Conservation (phyloP, 106 monocot species). For the Dendrobium catenatum region DNA sequence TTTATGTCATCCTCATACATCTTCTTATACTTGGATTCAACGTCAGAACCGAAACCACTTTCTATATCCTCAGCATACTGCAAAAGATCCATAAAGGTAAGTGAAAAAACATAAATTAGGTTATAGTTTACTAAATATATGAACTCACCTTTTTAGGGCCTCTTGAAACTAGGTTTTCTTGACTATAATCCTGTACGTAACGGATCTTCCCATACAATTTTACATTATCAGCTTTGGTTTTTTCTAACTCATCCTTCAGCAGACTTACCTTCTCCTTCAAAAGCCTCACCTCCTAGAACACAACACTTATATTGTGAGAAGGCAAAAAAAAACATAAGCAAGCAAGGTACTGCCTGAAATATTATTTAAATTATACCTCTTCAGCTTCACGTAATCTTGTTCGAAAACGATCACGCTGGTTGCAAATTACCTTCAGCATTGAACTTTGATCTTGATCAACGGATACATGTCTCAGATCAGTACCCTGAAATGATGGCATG, state of each 20-base stretch:
- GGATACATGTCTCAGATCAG: constrained; percentile 53
- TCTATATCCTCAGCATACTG: constrained; percentile 96
- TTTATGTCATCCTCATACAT: constrained; percentile 99
- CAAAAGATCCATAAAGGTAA: constrained; percentile 9
- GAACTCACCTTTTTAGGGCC: constrained; percentile 76
- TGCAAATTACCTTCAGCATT: constrained; percentile 98
- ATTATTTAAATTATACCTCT: constrained; percentile 47
- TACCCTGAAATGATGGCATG: constrained; percentile 32
- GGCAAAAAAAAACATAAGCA: not conserved
- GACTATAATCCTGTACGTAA: constrained; percentile 94
- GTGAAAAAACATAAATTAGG: constrained; percentile 5
- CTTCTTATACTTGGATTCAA: constrained; percentile 97
- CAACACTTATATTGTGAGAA: constrained; percentile 2
- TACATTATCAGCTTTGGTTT: constrained; percentile 94
- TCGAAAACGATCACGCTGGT: constrained; percentile 90
- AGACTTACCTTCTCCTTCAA: constrained; percentile 82
- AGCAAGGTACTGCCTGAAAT: not conserved
- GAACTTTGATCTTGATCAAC: constrained; percentile 94
- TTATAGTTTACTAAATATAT: not conserved
- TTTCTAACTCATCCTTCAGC: constrained; percentile 72
- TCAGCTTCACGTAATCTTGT: constrained; percentile 85
- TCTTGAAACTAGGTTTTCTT: constrained; percentile 88
- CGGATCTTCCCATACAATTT: constrained; percentile 96
- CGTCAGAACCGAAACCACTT: constrained; percentile 87
- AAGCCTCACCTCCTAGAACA: constrained; percentile 67